Conservation (phyloP, 305 asterid species). For the Solanum chacoense region DNA sequence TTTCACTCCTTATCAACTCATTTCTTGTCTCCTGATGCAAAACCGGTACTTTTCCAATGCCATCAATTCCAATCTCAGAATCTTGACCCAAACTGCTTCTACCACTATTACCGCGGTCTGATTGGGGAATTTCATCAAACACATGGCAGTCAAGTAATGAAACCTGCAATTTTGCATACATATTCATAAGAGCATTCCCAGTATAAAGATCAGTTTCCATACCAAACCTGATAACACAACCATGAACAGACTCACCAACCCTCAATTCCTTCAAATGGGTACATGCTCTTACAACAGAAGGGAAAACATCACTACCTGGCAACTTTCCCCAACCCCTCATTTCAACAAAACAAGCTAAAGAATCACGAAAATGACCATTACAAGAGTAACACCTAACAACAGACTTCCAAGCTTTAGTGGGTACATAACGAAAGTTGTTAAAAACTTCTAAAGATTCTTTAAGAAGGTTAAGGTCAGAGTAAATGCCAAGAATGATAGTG, state of each 20-base stretch:
- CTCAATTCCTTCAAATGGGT: conserved; percentile 47
- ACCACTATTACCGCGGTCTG: neutral
- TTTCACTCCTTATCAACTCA: conserved; percentile 8
- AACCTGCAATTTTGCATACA: conserved; percentile 67
- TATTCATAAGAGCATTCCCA: conserved; percentile 73
- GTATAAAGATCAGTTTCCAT: conserved; percentile 61
- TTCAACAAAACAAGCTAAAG: conserved; percentile 41
- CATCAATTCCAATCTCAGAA: neutral
- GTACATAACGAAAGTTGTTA: conserved; percentile 27
- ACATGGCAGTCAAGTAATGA: conserved; percentile 4
- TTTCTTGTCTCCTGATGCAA: neutral
- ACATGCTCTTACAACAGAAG: conserved; percentile 65
- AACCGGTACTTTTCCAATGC: no score
- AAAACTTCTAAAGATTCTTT: conserved; percentile 50
- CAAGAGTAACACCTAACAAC: conserved; percentile 64
- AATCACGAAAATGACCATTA: conserved; percentile 33
- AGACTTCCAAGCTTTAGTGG: conserved; percentile 75
- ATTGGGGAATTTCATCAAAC: conserved; percentile 37
- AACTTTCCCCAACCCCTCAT: conserved; percentile 51
- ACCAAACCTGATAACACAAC: conserved; percentile 55
- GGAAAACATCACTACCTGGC: conserved; percentile 71
- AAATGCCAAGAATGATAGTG: conserved; percentile 43
- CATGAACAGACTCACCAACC: conserved; percentile 70
- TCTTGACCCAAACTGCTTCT: neutral
- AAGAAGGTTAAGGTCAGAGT: conserved; percentile 59